A percentile compares a stretch with the other conserved stretches of the same genome.
Conservation (phyloP, 257 asterid species). For the Datura wrightii region DNA sequence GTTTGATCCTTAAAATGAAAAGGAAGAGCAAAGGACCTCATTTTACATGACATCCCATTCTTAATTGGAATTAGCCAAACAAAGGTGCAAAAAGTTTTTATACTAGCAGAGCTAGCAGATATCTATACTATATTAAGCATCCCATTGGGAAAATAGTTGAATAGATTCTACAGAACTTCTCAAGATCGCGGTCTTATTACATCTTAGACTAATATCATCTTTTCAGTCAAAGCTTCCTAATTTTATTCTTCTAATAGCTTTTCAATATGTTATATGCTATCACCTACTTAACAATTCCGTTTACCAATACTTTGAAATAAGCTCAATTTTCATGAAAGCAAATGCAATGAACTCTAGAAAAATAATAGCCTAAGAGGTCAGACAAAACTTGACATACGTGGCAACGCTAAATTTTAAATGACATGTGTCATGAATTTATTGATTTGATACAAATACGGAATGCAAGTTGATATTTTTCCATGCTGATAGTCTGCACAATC, state of each 20-base stretch:
- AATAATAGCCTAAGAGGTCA: neutral
- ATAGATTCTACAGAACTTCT: neutral
- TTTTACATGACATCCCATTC: neutral
- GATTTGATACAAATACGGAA: neutral
- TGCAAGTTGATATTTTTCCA: neutral
- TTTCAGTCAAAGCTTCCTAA: neutral
- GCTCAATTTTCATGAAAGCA: neutral
- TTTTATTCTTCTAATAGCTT: neutral
- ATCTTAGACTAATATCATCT: neutral
- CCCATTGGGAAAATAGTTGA: neutral
- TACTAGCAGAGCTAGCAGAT: neutral
- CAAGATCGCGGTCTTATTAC: neutral
- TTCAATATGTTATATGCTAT: neutral
- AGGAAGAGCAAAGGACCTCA: neutral
- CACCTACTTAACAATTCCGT: neutral
- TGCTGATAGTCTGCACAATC: no score
- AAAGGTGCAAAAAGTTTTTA: neutral
- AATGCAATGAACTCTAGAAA: neutral
- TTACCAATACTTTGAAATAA: neutral
- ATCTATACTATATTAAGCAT: neutral
- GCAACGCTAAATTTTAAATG: neutral
- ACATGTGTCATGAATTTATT: neutral
- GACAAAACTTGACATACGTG: neutral
- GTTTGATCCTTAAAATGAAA: neutral
- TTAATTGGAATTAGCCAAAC: constrained; percentile 1